Evolutionary conservation across 2,329 filamentous ascomycete species (phyloP), one percentile per base, ranked within the genome.

Genomic region (Exophiala calicioides): DNA sequence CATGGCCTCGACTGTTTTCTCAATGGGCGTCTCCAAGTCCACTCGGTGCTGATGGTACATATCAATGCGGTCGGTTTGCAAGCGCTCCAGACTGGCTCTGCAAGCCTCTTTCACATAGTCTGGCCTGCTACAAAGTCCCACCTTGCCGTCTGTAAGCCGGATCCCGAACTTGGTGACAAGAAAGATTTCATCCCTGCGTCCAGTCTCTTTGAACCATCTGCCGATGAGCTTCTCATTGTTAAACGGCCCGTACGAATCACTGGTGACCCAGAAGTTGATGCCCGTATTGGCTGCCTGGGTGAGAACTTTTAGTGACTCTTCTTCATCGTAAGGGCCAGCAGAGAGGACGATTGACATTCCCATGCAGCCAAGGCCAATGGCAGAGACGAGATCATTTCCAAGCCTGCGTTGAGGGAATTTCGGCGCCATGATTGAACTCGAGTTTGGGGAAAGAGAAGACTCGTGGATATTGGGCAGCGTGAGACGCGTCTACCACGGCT

Each of bases 141-240:
- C 47, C 19, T 47, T 50, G 1, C 42, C 50, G 29, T 54, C 40
- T 8, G 37, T 29, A 5, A 47, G 31, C 1, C 43, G 37, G 10
- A 38, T 40, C 12, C 65, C 75, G 50, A 77, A 79, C 50, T 80
- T 80, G 9, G 74, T 76, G 1, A 73, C 73, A 1, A 80, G 63
- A 57, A 80, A 77, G 50, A 80, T 72, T 34, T 77, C 60, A 0
- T 72, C 65, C 37, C 72, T 71, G 5, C 65, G 68, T 6, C 39
- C 38, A 2, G 67, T 71, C 13, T 65, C 61, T 37, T 67, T 63
- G 56, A 78, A 73, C 72, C 75, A 79, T 55, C 68, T 68, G 0
- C 73, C 73, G 3, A 79, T 27, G 0, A 78, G 55, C 3, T 72
- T 68, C 56, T 79, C 76, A 43, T 60, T 70, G 40, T 75, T 71